Base-by-base conservation (phyloP, 352 stramenopile genomes). In the Pythium scleroteichum region DNA sequence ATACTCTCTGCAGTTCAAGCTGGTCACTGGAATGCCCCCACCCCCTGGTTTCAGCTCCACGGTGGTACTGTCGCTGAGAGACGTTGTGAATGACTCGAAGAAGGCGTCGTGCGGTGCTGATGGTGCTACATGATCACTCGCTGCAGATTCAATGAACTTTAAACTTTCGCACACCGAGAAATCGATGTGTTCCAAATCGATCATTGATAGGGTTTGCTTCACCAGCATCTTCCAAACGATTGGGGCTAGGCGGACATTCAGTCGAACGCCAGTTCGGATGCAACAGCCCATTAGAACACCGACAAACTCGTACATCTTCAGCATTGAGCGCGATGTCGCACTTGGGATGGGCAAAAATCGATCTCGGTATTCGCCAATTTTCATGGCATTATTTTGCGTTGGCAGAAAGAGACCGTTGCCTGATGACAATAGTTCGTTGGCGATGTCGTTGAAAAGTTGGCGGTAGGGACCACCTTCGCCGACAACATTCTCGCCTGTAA, bases 201-300 rank as follows among this genome's bases (percentile, higher is more conserved):
- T 58, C 8, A 84, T 68, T 14, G 71, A 53, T 3, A 90, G 60
- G n/a, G 65, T 87, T 51, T 93, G 81, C 38, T 89, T 85, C 27
- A 91, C 84, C 3, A 93, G 50, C 70, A 89, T 76, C 55, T 93
- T 93, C 84, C 84, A 93, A 33, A 91, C 73, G 16, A 91, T 71
- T 17, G 84, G 84, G 5, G 84, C 82, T 27, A 93, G 48, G 20
- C 80, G 80, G 40, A 93, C 66, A 26, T 90, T 90, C 29, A 93
- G 62, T 3, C 80, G 74, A 19, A 93, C 84, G 0, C 84, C 84
- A 5, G 84, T 93, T n/a, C 84, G 76, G 2, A 93, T 60, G 29
- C 82, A 91, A 59, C 84, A 91, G 8, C 84, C 84, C 78, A 93
- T 91, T 12, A 93, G 48, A 7, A 88, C 55, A 4, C 84, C 84